Evolutionary conservation across 1,139 yeast species (phyloP).

Genomic region (Diutina scorzettiae): DNA sequence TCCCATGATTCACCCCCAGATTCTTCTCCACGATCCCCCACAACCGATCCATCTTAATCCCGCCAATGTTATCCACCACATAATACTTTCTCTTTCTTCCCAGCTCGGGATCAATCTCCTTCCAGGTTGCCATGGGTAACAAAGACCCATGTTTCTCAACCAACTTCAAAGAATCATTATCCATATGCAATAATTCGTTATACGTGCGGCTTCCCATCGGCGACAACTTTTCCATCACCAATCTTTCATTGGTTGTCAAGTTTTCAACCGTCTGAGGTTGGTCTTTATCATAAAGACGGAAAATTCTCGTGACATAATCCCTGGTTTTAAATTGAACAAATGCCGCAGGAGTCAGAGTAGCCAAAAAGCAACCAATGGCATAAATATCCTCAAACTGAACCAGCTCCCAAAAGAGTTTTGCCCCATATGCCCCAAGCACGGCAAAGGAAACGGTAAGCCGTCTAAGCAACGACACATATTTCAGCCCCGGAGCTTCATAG

Average conservation of each 20-base stretch:
- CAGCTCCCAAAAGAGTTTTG: constrained; percentile 44
- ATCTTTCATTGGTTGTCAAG: constrained; percentile 46
- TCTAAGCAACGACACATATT: constrained; percentile 43
- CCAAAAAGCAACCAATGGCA: constrained; percentile 29
- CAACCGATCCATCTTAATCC: constrained; percentile 69
- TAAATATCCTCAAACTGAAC: constrained; percentile 43
- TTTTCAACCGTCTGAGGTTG: constrained; percentile 58
- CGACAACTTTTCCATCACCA: constrained; percentile 59
- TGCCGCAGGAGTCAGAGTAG: constrained; percentile 37
- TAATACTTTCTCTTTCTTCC: constrained; percentile 30
- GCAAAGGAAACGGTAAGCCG: constrained; percentile 44
- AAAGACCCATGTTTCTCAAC: constrained; percentile 13
- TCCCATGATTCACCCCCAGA: constrained; percentile 56
- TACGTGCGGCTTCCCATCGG: constrained; percentile 56
- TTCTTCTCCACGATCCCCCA: constrained; percentile 71
- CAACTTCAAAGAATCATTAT: constrained; percentile 28
- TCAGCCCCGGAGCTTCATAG: constrained; percentile 45
- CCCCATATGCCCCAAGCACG: constrained; percentile 41
- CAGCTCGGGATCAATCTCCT: constrained; percentile 24
- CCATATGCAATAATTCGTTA: constrained; percentile 44
- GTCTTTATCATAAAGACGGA: constrained; percentile 50
- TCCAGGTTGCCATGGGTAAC: constrained; percentile 54
- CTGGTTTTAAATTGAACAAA: constrained; percentile 43
- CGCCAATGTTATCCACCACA: constrained; percentile 66
- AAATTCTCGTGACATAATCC: constrained; percentile 63